Evolutionary conservation across 2,329 filamentous ascomycete species (phyloP).

Genomic region (Aspergillus viridinutans): DNA sequence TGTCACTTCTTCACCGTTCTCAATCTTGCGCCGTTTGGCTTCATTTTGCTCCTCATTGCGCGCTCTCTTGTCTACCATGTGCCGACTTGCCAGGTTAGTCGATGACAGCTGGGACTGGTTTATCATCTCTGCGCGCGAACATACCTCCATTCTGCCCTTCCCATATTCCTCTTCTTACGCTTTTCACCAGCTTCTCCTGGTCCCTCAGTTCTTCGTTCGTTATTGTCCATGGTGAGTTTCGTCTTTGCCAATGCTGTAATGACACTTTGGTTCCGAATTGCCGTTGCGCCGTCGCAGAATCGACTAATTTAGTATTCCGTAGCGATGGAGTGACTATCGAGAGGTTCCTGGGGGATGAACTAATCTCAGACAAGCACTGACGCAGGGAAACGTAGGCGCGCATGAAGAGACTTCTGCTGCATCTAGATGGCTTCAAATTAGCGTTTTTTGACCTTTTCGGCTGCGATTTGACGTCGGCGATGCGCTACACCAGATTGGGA

Average conservation of each 20-base stretch:
- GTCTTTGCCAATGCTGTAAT: background rate
- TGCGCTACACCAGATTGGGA: background rate
- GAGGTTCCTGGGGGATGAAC: background rate
- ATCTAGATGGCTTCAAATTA: conserved; percentile 5
- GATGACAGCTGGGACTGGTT: conserved; percentile 6
- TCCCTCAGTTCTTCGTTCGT: conserved; percentile 29
- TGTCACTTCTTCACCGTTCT: conserved; percentile 40
- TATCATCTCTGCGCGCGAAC: conserved; percentile 18
- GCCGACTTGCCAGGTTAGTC: conserved; percentile 52
- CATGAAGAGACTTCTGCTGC: conserved; percentile 15
- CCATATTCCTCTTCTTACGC: conserved; percentile 64
- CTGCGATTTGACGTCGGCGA: conserved; percentile 1
- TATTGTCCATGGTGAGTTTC: conserved; percentile 28
- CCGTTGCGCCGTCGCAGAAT: background rate
- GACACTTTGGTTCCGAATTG: background rate
- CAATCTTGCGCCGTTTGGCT: conserved; percentile 53
- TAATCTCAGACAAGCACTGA: conserved; percentile 14
- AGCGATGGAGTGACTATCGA: background rate
- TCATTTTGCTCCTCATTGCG: conserved; percentile 49
- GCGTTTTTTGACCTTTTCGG: conserved; percentile 8
- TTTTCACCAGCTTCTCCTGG: conserved; percentile 31
- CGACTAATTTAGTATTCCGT: background rate
- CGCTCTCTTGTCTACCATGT: conserved; percentile 50
- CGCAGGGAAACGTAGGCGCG: conserved; percentile 16
- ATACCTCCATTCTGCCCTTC: conserved; percentile 62